Evolutionary conservation across 805 yeast species (phyloP).

Genomic region (Ogataea paradorogensis): DNA sequence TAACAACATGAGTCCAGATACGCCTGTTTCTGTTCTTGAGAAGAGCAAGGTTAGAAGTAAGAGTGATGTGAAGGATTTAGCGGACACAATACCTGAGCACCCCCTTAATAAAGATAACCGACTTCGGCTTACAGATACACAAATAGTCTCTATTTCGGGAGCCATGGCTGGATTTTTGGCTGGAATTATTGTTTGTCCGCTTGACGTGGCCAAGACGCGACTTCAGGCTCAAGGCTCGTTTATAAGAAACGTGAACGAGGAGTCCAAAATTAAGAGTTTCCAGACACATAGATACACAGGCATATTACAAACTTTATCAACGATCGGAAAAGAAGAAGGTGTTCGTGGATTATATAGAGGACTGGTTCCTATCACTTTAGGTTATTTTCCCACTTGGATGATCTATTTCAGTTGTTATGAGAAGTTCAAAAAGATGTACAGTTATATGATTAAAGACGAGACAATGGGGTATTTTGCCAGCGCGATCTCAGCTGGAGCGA

Average conservation of each 20-base stretch:
- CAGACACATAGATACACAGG: conserved; percentile 48
- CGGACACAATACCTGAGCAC: not conserved
- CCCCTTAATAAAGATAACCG: conserved; percentile 8
- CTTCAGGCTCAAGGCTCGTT: conserved; percentile 84
- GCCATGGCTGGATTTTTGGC: conserved; percentile 92
- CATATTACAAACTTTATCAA: conserved; percentile 56
- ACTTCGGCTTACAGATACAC: conserved; percentile 22
- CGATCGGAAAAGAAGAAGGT: conserved; percentile 78
- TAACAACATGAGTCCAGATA: conserved; percentile 6
- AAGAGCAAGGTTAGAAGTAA: not conserved
- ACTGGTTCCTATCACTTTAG: conserved; percentile 84
- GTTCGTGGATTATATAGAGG: conserved; percentile 84
- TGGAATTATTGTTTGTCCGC: conserved; percentile 88
- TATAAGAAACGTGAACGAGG: conserved; percentile 20
- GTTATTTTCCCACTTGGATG: conserved; percentile 98
- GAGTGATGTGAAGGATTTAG: not conserved
- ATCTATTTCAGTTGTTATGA: conserved; percentile 92
- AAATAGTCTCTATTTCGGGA: conserved; percentile 79
- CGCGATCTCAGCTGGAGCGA: conserved; percentile 87
- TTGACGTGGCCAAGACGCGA: conserved; percentile 93
- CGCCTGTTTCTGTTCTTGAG: conserved; percentile 8
- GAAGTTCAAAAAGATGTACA: conserved; percentile 51
- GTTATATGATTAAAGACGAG: conserved; percentile 24
- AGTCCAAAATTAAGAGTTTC: conserved; percentile 15
- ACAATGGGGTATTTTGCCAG: conserved; percentile 44